These are phyloP conservation scores for Xanthoconium separans DNA, from an alignment of 1,284 basidiomycete species.

Conservation along the genomic window DNA sequence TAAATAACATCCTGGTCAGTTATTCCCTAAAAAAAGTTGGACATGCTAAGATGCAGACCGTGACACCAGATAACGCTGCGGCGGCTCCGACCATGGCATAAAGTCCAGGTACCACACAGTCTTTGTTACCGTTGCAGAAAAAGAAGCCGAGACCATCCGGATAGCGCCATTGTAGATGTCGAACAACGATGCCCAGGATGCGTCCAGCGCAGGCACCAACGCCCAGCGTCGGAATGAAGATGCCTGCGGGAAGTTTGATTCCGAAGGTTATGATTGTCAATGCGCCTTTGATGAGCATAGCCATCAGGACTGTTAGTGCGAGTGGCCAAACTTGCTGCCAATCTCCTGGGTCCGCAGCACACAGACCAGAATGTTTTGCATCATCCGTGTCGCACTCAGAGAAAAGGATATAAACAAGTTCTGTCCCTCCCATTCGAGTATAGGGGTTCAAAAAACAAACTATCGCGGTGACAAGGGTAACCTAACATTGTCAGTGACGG, in stretches of 20 bases:
- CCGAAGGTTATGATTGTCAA: constrained; percentile 94
- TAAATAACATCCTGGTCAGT: constrained; percentile 11
- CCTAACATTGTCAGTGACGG: constrained; percentile 41
- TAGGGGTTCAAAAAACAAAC: constrained; percentile 90
- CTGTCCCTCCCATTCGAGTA: constrained; percentile 92
- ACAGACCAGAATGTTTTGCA: constrained; percentile 64
- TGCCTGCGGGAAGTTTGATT: constrained; percentile 91
- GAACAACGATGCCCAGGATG: constrained; percentile 82
- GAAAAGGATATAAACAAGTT: constrained; percentile 91
- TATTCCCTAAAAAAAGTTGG: background rate
- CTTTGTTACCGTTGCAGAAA: constrained; percentile 60
- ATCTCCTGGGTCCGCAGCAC: constrained; percentile 62
- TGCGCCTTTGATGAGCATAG: constrained; percentile 79
- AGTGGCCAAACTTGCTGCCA: constrained; percentile 63
- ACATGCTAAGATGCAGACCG: constrained; percentile 45
- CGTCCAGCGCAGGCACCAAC: constrained; percentile 97
- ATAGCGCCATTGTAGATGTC: constrained; percentile 71
- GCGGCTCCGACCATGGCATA: constrained; percentile 95
- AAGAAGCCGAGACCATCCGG: constrained; percentile 66
- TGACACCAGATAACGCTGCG: constrained; percentile 85
- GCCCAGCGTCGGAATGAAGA: constrained; percentile 95
- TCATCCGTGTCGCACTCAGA: constrained; percentile 72
- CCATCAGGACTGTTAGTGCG: constrained; percentile 64
- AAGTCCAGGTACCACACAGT: constrained; percentile 81
- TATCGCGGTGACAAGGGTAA: constrained; percentile 73